Conservation (phyloP, 2,329 filamentous ascomycete genomes). For the Aureobasidium leucospermi region DNA sequence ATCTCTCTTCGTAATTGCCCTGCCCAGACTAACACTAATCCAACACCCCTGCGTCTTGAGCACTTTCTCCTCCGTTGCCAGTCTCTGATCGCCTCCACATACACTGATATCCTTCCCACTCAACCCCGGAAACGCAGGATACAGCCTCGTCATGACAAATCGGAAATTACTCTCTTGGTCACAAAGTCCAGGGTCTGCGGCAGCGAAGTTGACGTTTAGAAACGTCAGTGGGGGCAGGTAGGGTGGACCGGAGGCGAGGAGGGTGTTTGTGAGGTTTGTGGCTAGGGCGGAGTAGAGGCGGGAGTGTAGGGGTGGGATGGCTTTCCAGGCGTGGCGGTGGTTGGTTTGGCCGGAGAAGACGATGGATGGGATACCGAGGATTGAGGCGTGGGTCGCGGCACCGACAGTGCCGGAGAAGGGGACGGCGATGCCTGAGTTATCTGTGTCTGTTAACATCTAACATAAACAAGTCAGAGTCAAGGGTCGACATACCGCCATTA, state of each 20-base stretch:
- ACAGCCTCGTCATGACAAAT: slow-evolving; percentile 57
- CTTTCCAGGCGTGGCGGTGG: slow-evolving; percentile 48
- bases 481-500: slow-evolving; percentile 31
- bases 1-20: slow-evolving; percentile 54
- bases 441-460: not conserved
- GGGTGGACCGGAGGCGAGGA: slow-evolving; percentile 52
- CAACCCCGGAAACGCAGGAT: slow-evolving; percentile 34
- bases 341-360: slow-evolving; percentile 56
- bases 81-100: slow-evolving; percentile 43
- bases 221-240: slow-evolving; percentile 56
- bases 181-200: slow-evolving; percentile 44
- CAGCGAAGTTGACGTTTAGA: slow-evolving; percentile 64
- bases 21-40: slow-evolving; percentile 56
- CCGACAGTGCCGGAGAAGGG: slow-evolving; percentile 63
- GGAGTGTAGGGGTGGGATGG: slow-evolving; percentile 43
- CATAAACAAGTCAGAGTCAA: not conserved
- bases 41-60: slow-evolving; percentile 48
- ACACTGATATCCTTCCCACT: slow-evolving; percentile 46
- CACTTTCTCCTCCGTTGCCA: slow-evolving; percentile 55
- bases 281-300: slow-evolving; percentile 59
- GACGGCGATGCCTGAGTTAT: slow-evolving; percentile 50
- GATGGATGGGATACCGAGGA: slow-evolving; percentile 54
- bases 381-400: slow-evolving; percentile 52
- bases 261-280: slow-evolving; percentile 47
- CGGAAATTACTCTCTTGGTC: slow-evolving; percentile 47